phyloP scores from a whole-genome alignment of 108 stramenopile species.

The Poteriospumella lacustris region DNA sequence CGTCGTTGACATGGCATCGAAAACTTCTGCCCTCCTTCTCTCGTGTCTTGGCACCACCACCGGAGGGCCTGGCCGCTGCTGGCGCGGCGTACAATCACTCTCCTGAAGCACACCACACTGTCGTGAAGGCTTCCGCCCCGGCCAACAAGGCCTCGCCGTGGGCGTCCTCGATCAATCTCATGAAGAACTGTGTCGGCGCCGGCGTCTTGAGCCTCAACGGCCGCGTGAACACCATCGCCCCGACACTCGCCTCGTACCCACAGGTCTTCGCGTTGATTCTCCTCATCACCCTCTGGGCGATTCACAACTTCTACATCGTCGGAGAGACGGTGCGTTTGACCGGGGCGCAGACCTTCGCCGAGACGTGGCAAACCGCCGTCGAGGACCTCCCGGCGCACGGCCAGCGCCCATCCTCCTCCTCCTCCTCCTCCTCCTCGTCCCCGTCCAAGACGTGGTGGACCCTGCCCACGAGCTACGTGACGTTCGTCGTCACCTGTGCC shows the following conservation, averaged over 20 bases:
- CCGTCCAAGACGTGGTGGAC: too few species aligned
- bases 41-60: too few species aligned
- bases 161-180: neutral
- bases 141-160: neutral
- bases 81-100: too few species aligned
- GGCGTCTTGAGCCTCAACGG: constrained; percentile 1
- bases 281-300: neutral
- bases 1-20: too few species aligned
- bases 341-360: neutral
- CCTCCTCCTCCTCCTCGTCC: too few species aligned
- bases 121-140: too few species aligned
- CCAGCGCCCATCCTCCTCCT: too few species aligned
- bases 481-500: neutral
- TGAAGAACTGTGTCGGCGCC: constrained; percentile 18
- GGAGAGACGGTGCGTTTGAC: neutral
- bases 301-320: neutral
- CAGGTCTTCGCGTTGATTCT: neutral
- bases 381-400: too few species aligned
- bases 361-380: neutral
- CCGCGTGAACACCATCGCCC: neutral
- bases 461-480: too few species aligned
- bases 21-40: too few species aligned
- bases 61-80: too few species aligned
- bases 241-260: neutral
- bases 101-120: too few species aligned